phyloP scores from a whole-genome alignment of 768 basidiomycete species.

The Panellus pusillus region DNA sequence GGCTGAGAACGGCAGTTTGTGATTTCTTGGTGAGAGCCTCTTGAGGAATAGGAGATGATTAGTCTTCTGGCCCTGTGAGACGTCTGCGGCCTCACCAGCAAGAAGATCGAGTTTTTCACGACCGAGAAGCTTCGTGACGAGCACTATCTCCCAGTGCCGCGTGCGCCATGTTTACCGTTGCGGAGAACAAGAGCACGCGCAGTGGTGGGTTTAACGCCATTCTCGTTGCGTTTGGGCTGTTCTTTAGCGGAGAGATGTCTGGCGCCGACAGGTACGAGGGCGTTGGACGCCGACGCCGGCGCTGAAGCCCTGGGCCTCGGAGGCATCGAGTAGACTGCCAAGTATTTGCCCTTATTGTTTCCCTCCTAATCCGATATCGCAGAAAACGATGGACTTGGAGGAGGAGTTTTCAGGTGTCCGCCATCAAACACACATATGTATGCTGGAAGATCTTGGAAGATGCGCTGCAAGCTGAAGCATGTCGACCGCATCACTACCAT shows the following conservation, averaged over 20 bases:
- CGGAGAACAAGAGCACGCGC: conserved; percentile 72
- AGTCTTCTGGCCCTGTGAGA: not conserved
- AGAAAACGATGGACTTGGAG: too few relatives aligned
- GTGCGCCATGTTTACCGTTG: conserved; percentile 72
- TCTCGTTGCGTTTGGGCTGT: conserved; percentile 44
- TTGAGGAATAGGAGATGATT: conserved; percentile 30
- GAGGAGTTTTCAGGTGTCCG: too few relatives aligned
- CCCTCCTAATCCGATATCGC: too few relatives aligned
- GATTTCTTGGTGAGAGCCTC: conserved; percentile 67
- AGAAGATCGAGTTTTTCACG: conserved; percentile 80
- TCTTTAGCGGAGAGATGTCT: conserved; percentile 43
- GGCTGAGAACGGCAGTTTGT: conserved; percentile 58
- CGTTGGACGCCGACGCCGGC: conserved; percentile 37
- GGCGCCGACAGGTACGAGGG: conserved; percentile 57
- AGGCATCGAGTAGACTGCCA: too few relatives aligned
- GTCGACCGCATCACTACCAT: not conserved
- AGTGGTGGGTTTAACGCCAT: conserved; percentile 61
- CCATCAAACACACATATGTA: too few relatives aligned
- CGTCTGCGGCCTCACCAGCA: conserved; percentile 51
- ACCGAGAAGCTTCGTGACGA: conserved; percentile 62
- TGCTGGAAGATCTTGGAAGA: too few relatives aligned
- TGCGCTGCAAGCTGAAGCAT: not conserved
- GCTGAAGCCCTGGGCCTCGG: not conserved
- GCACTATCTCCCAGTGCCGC: conserved; percentile 69
- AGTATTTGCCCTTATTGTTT: too few relatives aligned